phyloP scores from a whole-genome alignment of 202 grass and related monocot genomes.

The Saccharum hybrid region DNA sequence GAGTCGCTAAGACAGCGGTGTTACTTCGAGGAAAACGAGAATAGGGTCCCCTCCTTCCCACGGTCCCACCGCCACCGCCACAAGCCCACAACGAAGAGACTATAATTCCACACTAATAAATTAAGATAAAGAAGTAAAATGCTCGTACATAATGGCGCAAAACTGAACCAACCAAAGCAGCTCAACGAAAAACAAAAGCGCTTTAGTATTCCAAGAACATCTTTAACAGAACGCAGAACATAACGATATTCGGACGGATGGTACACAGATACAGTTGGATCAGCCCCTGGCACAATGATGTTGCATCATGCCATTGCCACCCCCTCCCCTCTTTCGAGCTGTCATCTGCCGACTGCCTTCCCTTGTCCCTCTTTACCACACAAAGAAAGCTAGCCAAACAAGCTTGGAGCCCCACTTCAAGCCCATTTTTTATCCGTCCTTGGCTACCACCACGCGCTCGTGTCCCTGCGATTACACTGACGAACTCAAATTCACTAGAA shows the following conservation, averaged over 20 bases:
- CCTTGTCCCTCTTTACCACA: conserved; percentile 32
- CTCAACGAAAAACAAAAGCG: conserved; percentile 19
- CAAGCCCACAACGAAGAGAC: neutral
- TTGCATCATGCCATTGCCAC: conserved; percentile 37
- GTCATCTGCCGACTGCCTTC: conserved; percentile 29
- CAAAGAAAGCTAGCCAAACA: conserved; percentile 30
- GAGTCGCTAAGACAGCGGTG: too few relatives aligned
- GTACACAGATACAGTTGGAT: conserved; percentile 25
- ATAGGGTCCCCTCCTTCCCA: too few relatives aligned
- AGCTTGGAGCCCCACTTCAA: neutral
- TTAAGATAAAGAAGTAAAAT: neutral
- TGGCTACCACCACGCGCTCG: neutral
- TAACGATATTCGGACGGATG: conserved; percentile 37
- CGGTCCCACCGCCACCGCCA: neutral
- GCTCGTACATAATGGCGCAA: neutral
- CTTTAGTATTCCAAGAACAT: conserved; percentile 33
- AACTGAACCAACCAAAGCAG: conserved; percentile 20
- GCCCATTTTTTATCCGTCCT: conserved; percentile 7
- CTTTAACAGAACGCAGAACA: conserved; percentile 37
- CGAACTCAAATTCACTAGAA: neutral
- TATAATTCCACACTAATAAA: too few relatives aligned
- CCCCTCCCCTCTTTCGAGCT: conserved; percentile 50
- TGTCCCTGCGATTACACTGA: neutral
- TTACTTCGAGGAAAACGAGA: conserved; percentile 1
- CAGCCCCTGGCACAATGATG: conserved; percentile 50